Percentiles rank a stretch among this genome's conserved stretches.
Evolutionary conservation across 495 filamentous ascomycete genomes (phyloP).

Genomic region (Daldinia concentrica): DNA sequence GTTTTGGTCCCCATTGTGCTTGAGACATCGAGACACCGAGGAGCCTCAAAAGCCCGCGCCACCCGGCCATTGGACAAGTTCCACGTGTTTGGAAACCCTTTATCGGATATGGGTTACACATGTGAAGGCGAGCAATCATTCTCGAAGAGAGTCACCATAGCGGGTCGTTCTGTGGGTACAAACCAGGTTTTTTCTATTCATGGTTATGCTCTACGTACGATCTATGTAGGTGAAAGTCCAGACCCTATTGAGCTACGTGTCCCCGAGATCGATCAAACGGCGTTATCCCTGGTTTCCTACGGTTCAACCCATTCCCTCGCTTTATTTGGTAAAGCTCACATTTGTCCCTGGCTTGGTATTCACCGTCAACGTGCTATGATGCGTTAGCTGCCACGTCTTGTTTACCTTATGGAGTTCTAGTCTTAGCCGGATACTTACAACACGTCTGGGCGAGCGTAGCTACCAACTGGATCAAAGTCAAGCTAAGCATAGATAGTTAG

Average conservation of each 20-base stretch:
- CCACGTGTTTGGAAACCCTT: constrained; percentile 22
- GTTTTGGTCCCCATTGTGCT: constrained; percentile 17
- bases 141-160: not conserved
- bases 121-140: constrained; percentile 27
- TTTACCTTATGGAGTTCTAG: not conserved
- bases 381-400: constrained; percentile 13
- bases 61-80: constrained; percentile 23
- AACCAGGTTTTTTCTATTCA: constrained; percentile 16
- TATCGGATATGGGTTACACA: constrained; percentile 4
- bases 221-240: constrained; percentile 23
- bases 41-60: constrained; percentile 18
- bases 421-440: constrained; percentile 48
- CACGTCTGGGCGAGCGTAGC: constrained; percentile 54
- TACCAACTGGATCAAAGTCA: constrained; percentile 56
- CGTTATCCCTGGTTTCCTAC: not conserved
- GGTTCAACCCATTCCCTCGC: not conserved
- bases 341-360: constrained; percentile 51
- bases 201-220: constrained; percentile 22
- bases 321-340: constrained; percentile 42
- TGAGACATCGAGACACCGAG: constrained; percentile 17
- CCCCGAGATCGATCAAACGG: constrained; percentile 4
- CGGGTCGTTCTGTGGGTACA: constrained; percentile 23
- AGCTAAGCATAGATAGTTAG: constrained; percentile 39
- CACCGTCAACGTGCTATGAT: constrained; percentile 47
- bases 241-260: constrained; percentile 20